phyloP scores from a whole-genome alignment of 495 filamentous ascomycete species.

The Poronia punctata region DNA sequence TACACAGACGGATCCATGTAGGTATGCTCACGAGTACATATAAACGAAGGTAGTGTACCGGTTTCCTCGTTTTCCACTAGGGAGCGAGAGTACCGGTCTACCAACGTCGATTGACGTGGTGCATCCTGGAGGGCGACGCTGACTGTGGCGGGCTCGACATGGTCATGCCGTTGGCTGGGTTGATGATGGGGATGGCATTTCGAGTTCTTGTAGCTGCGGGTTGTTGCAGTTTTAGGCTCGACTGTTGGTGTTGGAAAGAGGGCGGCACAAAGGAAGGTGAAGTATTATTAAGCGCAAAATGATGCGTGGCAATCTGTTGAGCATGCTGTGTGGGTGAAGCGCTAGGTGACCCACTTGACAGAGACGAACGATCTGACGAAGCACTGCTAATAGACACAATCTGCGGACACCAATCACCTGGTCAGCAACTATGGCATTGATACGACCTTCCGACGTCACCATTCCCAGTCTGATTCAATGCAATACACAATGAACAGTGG shows the following conservation, averaged over 20 bases:
- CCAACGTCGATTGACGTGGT: slow-evolving; percentile 51
- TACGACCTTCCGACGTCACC: too few species aligned
- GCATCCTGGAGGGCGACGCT: slow-evolving; percentile 80
- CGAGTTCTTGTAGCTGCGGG: slow-evolving; percentile 78
- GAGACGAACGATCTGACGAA: slow-evolving; percentile 86
- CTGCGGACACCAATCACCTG: slow-evolving; percentile 38
- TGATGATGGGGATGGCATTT: slow-evolving; percentile 97
- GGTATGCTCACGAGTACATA: slow-evolving; percentile 24
- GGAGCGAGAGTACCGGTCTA: slow-evolving; percentile 31
- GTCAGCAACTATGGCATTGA: slow-evolving; percentile 8
- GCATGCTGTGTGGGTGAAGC: slow-evolving; percentile 68
- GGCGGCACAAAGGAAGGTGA: slow-evolving; percentile 63
- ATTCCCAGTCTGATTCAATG: slow-evolving; percentile 14
- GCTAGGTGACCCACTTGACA: slow-evolving; percentile 90
- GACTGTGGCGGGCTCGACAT: slow-evolving; percentile 87
- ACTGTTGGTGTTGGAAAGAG: slow-evolving; percentile 41
- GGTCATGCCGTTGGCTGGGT: slow-evolving; percentile 83
- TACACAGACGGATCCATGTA: slow-evolving; percentile 21
- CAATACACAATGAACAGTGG: neutral
- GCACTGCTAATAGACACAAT: slow-evolving; percentile 79
- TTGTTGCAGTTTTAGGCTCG: slow-evolving; percentile 73
- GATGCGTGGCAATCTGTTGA: slow-evolving; percentile 65
- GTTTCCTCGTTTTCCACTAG: slow-evolving; percentile 17
- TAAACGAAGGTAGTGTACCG: slow-evolving; percentile 15
- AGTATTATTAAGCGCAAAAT: slow-evolving; percentile 73